Evolutionary conservation across 163 green algal species (phyloP).

Genomic region (Scenedesmus sp.): DNA sequence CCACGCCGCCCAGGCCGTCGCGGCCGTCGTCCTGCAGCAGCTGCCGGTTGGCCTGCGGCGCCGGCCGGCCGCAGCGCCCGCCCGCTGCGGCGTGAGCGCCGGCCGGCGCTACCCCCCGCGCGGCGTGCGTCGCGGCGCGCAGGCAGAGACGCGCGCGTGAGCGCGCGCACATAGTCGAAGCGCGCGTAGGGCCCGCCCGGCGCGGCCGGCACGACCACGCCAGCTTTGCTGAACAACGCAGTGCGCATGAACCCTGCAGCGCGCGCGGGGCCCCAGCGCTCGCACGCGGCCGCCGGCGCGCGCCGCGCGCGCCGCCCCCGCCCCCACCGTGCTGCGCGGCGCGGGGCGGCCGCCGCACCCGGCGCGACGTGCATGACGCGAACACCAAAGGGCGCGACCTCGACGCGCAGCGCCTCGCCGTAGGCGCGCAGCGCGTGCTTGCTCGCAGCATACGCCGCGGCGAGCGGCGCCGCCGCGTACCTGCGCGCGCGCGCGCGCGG

Average conservation of each 20-base stretch:
- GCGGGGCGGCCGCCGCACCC: slow-evolving; percentile 21
- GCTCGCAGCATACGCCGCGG: slow-evolving; percentile 41
- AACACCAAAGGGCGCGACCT: slow-evolving; percentile 57
- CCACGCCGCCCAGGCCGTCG: neutral
- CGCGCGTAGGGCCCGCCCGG: neutral
- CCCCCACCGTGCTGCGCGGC: neutral
- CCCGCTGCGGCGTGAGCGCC: too few species aligned
- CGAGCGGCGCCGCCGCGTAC: neutral
- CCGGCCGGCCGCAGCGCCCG: too few species aligned
- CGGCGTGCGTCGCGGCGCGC: too few species aligned
- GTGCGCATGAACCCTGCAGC: slow-evolving; percentile 23
- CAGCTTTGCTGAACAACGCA: neutral
- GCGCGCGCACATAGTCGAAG: neutral
- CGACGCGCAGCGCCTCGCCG: slow-evolving; percentile 54
- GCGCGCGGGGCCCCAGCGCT: too few species aligned
- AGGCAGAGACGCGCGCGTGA: neutral
- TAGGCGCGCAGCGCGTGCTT: slow-evolving; percentile 61
- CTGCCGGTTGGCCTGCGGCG: slow-evolving; percentile 6
- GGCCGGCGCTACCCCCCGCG: too few species aligned
- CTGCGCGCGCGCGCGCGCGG: too few species aligned
- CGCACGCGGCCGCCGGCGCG: too few species aligned
- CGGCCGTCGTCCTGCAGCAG: neutral
- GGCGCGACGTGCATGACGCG: slow-evolving; percentile 59
- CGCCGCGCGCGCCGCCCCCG: too few species aligned
- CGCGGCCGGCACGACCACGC: neutral